Conservation (phyloP, 768 basidiomycete species). For the Rhodotorula babjevae region DNA sequence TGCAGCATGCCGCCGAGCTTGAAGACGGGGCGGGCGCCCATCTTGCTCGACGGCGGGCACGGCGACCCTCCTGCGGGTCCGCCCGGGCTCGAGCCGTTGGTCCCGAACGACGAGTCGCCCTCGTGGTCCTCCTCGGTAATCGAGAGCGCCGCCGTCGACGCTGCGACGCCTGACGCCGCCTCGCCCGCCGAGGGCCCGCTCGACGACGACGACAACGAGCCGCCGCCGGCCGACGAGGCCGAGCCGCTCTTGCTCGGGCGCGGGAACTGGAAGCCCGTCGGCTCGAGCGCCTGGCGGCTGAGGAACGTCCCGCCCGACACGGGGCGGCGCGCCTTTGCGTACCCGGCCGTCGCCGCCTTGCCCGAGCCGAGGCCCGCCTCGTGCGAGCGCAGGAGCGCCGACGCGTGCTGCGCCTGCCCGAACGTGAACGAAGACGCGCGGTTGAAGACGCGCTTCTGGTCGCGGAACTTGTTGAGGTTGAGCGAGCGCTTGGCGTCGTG, state of each 20-base stretch:
- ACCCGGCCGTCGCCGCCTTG: background rate
- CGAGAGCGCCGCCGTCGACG: constrained; percentile 9
- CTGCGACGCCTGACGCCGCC: constrained; percentile 3
- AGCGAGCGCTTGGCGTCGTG: constrained; percentile 74
- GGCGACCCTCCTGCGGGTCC: constrained; percentile 25
- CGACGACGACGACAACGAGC: too few relatives aligned
- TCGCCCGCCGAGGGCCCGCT: background rate
- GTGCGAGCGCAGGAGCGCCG: constrained; percentile 19
- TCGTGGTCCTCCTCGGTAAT: constrained; percentile 38
- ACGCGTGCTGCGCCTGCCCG: constrained; percentile 31
- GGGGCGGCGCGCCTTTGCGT: background rate
- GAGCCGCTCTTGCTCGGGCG: background rate
- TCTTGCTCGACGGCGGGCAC: constrained; percentile 30
- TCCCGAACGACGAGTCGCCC: constrained; percentile 37
- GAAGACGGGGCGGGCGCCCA: constrained; percentile 15
- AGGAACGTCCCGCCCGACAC: background rate
- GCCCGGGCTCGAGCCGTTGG: constrained; percentile 30
- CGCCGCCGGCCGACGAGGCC: too few relatives aligned
- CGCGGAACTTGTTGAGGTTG: constrained; percentile 87
- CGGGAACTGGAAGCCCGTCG: constrained; percentile 30
- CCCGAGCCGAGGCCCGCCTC: too few relatives aligned
- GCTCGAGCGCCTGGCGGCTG: constrained; percentile 11
- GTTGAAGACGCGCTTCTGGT: constrained; percentile 44
- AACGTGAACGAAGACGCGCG: constrained; percentile 37
- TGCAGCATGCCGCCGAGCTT: constrained; percentile 23